Percentiles rank a stretch among this genome's conserved stretches.
phyloP scores from a whole-genome alignment of 129 eudicot species.

The Arctium lappa region DNA sequence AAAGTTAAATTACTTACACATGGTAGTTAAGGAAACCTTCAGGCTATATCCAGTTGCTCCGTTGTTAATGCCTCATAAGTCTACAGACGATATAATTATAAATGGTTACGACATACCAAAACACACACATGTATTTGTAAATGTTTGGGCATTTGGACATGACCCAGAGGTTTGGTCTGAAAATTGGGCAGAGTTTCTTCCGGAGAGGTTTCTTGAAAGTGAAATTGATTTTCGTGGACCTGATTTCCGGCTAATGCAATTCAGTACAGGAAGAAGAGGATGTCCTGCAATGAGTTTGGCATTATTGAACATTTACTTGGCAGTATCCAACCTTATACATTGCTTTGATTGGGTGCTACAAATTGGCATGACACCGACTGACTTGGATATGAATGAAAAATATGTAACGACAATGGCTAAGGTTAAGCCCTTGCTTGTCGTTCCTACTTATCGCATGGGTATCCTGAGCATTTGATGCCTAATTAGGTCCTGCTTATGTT shows the following conservation, averaged over 20 bases:
- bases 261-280: slow-evolving; percentile 33
- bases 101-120: slow-evolving; percentile 35
- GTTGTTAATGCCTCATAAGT: slow-evolving; percentile 32
- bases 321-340: slow-evolving; percentile 38
- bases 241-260: slow-evolving; percentile 26
- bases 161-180: slow-evolving; percentile 41
- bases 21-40: slow-evolving; percentile 37
- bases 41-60: slow-evolving; percentile 37
- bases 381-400: slow-evolving; percentile 38
- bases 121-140: slow-evolving; percentile 22
- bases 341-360: slow-evolving; percentile 37
- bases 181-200: slow-evolving; percentile 28
- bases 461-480: background rate
- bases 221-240: slow-evolving; percentile 25
- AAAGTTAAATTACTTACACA: slow-evolving; percentile 28
- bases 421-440: slow-evolving; percentile 21
- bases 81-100: slow-evolving; percentile 27
- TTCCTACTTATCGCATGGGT: slow-evolving; percentile 13
- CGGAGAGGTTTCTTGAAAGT: slow-evolving; percentile 25
- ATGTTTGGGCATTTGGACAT: slow-evolving; percentile 39
- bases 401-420: slow-evolving; percentile 27
- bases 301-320: slow-evolving; percentile 3
- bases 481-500: too few species aligned
- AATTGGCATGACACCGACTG: slow-evolving; percentile 15
- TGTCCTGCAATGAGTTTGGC: slow-evolving; percentile 45